Base-by-base conservation (phyloP, 2,329 filamentous ascomycete genomes). In the Ophiosphaerella korrae region DNA sequence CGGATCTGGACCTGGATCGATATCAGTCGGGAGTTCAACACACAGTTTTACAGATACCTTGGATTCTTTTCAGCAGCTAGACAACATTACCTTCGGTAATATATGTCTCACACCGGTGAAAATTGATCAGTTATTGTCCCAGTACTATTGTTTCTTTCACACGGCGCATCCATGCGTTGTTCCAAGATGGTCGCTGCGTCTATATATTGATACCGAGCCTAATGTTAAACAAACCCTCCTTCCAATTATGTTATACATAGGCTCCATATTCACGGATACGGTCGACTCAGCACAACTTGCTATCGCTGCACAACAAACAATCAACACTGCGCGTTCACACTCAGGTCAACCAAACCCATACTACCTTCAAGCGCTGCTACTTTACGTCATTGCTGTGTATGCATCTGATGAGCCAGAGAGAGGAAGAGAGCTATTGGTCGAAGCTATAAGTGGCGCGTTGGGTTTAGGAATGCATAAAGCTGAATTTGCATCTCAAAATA, bases 371-470 rank as follows among this genome's bases (percentile, higher is more conserved):
- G 85, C 89, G 2, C 80, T 92, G 67, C 75, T 94, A 38, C 77
- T 96, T 3, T 80, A 91, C 45, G 82, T 90, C 12, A 86, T 95
- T 52, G 86, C 85, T 0, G 78, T 95, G 6, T 89, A 95, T 68
- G 88, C 89, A 8, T 84, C 81, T 55, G 86, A 86, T 63, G 81
- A 91, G 55, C 84, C 87, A 41, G 80, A 84, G 23, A 84, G 84
- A 64, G 88, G 89, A 0, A 78, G 84, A 13, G 77, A 85, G 39
- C 79, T 89, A 14, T 79, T 96, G 9, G 76, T 79, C n/a, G 80
- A 85, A 34, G 87, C 85, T 1, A 87, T 90, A 64, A 79, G 84
- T 9, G 74, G 91, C 40, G 89, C 90, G 2, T 75, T 93, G n/a
- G 82, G 88, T 49, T 80, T 95, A n/a, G 87, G 88, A 0, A 83